Percentiles rank a stretch among this genome's conserved stretches.
Conservation (phyloP, 2,329 filamentous ascomycete genomes). For the Hymenoscyphus repandus region DNA sequence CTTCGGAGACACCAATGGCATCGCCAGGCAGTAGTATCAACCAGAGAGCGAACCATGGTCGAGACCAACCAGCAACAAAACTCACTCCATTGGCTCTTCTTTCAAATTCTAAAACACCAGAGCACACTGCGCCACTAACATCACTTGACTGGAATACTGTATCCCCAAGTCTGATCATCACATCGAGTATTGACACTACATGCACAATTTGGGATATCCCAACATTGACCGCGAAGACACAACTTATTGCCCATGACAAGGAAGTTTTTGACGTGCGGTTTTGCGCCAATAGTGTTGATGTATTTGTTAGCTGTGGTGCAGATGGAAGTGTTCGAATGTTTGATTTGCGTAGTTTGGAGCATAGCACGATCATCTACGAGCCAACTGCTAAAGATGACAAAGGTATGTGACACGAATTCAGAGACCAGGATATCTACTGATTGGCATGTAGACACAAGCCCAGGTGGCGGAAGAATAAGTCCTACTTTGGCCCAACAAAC, state of each 20-base stretch:
- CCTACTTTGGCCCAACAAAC: conserved; percentile 73
- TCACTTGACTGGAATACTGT: conserved; percentile 98
- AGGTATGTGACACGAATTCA: conserved; percentile 43
- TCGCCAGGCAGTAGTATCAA: conserved; percentile 62
- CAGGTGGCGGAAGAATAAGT: conserved; percentile 56
- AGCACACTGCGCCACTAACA: conserved; percentile 94
- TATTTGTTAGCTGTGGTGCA: conserved; percentile 95
- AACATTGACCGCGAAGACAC: conserved; percentile 94
- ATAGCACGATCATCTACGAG: conserved; percentile 99
- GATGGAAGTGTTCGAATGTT: conserved; percentile 99
- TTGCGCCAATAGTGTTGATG: conserved; percentile 96
- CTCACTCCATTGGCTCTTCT: conserved; percentile 87
- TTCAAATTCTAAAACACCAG: conserved; percentile 96
- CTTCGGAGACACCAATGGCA: conserved; percentile 54
- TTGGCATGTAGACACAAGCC: conserved; percentile 41
- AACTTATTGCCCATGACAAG: conserved; percentile 97
- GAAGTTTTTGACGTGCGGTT: conserved; percentile 98
- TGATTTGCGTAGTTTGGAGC: conserved; percentile 89
- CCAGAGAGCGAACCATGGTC: conserved; percentile 54
- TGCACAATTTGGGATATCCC: conserved; percentile 99
- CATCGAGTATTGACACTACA: conserved; percentile 96
- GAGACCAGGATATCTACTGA: conserved; percentile 9
- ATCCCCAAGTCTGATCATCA: conserved; percentile 95
- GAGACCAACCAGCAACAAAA: conserved; percentile 62
- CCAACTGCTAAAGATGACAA: conserved; percentile 79